A percentile compares a stretch with the other conserved stretches of the same genome.
These are phyloP conservation scores for Paramarasmius palmivorus DNA, from an alignment of 1,284 basidiomycete species.

Conservation along the genomic window DNA sequence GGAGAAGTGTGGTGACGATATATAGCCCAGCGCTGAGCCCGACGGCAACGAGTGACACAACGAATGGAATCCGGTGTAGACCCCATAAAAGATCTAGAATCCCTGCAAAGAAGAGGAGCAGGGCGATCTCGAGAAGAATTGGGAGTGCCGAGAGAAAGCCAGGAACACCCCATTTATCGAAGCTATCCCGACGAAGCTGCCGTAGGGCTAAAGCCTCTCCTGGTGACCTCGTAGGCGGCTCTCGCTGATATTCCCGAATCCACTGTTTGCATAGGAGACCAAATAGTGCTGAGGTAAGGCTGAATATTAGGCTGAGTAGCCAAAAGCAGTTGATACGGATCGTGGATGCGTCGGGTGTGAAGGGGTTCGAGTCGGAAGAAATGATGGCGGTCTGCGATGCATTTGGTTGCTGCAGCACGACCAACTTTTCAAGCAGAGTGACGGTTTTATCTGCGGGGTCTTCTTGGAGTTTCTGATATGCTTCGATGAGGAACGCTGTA, in stretches of 20 bases:
- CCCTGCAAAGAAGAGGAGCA: conserved; percentile 4
- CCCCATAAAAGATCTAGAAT: conserved; percentile 2
- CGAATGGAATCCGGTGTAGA: neutral
- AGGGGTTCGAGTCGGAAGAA: neutral
- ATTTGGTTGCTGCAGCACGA: conserved; percentile 1
- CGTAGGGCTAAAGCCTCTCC: conserved; percentile 1
- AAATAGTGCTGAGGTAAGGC: conserved; percentile 1
- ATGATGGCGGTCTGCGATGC: too few species aligned
- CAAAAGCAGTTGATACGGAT: conserved; percentile 8
- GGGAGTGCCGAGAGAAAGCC: neutral
- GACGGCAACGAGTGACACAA: neutral
- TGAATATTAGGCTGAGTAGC: conserved; percentile 11
- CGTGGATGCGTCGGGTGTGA: neutral
- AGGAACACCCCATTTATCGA: conserved; percentile 2
- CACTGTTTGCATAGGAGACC: conserved; percentile 12
- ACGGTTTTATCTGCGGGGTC: conserved; percentile 8
- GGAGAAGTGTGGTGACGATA: neutral
- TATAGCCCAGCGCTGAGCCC: neutral
- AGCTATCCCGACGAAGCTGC: conserved; percentile 6
- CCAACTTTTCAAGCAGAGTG: conserved; percentile 13
- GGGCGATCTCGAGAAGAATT: conserved; percentile 4
- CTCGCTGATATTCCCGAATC: conserved; percentile 8
- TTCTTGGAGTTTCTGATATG: conserved; percentile 15
- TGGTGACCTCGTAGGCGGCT: neutral
- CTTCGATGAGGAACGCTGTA: conserved; percentile 18